phyloP scores from a whole-genome alignment of 1,284 basidiomycete genomes.

The Tetrapyrgos nigripes region DNA sequence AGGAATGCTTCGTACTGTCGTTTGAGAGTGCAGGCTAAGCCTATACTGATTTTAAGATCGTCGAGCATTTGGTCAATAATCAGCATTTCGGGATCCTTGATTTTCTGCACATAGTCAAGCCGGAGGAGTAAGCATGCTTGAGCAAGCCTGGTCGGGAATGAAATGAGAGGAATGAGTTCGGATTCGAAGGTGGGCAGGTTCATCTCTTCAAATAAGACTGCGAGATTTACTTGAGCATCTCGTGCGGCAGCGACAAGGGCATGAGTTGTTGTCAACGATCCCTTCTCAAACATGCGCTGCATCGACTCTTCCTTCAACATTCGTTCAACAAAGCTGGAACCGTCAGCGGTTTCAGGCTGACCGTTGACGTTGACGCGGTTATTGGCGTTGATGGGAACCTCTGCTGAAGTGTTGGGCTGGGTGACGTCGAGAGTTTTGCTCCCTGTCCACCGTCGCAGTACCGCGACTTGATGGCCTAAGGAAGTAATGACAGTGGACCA shows the following conservation, averaged over 20 bases:
- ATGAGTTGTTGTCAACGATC: conserved; percentile 89
- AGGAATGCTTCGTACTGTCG: conserved; percentile 92
- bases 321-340: conserved; percentile 90
- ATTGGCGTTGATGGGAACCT: conserved; percentile 52
- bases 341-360: conserved; percentile 55
- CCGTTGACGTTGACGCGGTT: conserved; percentile 34
- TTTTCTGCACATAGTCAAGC: conserved; percentile 89
- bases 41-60: conserved; percentile 91
- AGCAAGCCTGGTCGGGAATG: conserved; percentile 94
- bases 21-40: conserved; percentile 94
- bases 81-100: conserved; percentile 88
- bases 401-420: conserved; percentile 70
- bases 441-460: conserved; percentile 91
- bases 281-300: conserved; percentile 93
- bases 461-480: conserved; percentile 77
- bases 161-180: conserved; percentile 92
- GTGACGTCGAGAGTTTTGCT: conserved; percentile 90
- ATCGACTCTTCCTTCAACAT: conserved; percentile 96
- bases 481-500: conserved; percentile 88
- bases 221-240: conserved; percentile 85
- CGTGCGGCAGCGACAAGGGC: conserved; percentile 88
- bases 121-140: conserved; percentile 91
- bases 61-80: conserved; percentile 97
- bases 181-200: conserved; percentile 93
- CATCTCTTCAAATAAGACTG: conserved; percentile 79